phyloP scores from a whole-genome alignment of 768 basidiomycete species.

The Pulveroboletus sp. region DNA sequence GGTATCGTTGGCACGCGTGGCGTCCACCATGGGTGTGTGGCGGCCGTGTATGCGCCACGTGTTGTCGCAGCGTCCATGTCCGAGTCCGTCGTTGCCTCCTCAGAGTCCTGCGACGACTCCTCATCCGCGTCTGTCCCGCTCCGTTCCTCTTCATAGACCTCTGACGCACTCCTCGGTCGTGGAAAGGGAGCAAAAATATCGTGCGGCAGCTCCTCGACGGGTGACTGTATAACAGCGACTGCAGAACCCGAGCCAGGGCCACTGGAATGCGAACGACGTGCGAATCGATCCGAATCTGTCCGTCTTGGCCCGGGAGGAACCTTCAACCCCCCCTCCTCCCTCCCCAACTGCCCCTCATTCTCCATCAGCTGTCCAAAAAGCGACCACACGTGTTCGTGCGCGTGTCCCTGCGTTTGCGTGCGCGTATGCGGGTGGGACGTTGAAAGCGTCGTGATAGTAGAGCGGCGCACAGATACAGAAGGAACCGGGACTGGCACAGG shows the following conservation, averaged over 20 bases:
- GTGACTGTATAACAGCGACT: conserved; percentile 1
- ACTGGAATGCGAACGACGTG: background rate
- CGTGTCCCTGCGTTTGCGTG: too few species aligned
- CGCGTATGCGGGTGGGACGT: too few species aligned
- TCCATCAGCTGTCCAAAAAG: conserved; percentile 73
- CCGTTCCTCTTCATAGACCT: background rate
- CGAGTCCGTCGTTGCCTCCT: conserved; percentile 2
- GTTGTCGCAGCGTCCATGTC: background rate
- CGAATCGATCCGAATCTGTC: background rate
- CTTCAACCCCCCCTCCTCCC: background rate
- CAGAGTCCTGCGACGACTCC: conserved; percentile 10
- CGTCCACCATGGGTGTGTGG: conserved; percentile 3
- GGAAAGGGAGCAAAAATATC: background rate
- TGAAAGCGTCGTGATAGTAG: too few species aligned
- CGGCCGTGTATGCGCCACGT: conserved; percentile 8
- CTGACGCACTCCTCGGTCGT: background rate
- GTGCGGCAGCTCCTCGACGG: background rate
- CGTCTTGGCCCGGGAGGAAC: conserved; percentile 4
- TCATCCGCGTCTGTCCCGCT: conserved; percentile 9
- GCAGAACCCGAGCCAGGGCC: too few species aligned
- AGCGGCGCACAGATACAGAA: conserved; percentile 4
- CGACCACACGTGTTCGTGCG: too few species aligned
- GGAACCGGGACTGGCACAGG: too few species aligned
- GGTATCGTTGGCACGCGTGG: conserved; percentile 39
- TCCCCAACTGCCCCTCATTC: conserved; percentile 47